Evolutionary conservation across 495 filamentous ascomycete species (phyloP), one percentile per base, ranked within the genome.

Genomic region (Antarctomyces pellizariae): DNA sequence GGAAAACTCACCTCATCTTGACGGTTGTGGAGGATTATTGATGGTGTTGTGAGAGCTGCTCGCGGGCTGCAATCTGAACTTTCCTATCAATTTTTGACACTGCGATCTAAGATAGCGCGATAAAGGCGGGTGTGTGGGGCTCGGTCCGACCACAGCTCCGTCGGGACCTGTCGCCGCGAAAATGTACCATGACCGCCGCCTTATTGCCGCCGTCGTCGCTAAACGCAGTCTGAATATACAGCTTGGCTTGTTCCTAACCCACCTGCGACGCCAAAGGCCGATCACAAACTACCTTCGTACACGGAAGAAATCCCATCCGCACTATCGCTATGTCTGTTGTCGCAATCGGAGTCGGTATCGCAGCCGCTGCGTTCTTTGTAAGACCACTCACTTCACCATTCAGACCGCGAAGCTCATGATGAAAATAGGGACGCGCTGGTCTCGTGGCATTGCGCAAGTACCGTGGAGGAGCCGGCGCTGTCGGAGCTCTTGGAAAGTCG

Each of bases 361-460:
- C 56, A 13, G 62, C 67, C 30, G 70, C 74, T 4, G 76, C 75
- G 20, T 84, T 84, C 42, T 48, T 83, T 36, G 75, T 80, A 56
- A 44, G 67, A 32, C 28, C 29, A 18, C 23, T 25, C 10, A 18
- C 17, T 22, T 13, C 10, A 14, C 13, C 15, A 23, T 25, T 7
- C 1, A 24, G 8, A 16, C 24, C 31, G 30, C 43, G 12, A 42
- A 13, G 32, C 37, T 47, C 28, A 44, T 18, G 16, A 18, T 24
- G 28, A 27, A 32, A 24, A 26, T 18, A 91, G 80, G 84, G 84
- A 39, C 73, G 86, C 36, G 82, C 89, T 35, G 86, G 84, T 28
- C 57, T 89, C 7, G 71, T 92, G 26, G 86, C 89, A 28, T 63
- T 79, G 42, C 73, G 80, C 24, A 67, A 76, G 30, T 93, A 72